Percentiles rank a stretch among this genome's conserved stretches.
phyloP scores from a whole-genome alignment of 208 protist species.

The Willaertia magna region DNA sequence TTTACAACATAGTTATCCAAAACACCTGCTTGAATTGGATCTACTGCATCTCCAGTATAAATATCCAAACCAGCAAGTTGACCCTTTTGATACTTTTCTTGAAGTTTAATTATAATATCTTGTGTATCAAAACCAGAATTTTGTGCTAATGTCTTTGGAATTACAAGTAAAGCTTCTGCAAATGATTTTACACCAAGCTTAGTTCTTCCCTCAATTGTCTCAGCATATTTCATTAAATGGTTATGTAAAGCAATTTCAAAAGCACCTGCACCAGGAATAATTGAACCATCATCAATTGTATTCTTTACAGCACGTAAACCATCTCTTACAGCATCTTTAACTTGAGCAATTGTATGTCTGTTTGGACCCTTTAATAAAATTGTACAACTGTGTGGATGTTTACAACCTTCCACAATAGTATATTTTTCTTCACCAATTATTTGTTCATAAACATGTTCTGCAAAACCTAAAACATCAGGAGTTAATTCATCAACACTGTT shows the following conservation, averaged over 20 bases:
- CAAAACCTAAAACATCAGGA: slow-evolving; percentile 79
- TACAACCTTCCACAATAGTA: slow-evolving; percentile 96
- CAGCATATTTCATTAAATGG: slow-evolving; percentile 75
- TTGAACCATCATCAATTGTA: slow-evolving; percentile 75
- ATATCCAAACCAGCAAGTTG: slow-evolving; percentile 83
- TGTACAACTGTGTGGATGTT: slow-evolving; percentile 91
- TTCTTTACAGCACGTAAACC: slow-evolving; percentile 98
- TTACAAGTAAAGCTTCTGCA: slow-evolving; percentile 92
- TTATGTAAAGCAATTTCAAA: slow-evolving; percentile 89
- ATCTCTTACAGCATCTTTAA: slow-evolving; percentile 98
- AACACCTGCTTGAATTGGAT: slow-evolving; percentile 82
- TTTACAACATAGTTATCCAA: slow-evolving; percentile 98
- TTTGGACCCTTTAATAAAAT: slow-evolving; percentile 98
- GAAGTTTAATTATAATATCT: slow-evolving; percentile 84
- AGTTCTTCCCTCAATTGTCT: slow-evolving; percentile 48
- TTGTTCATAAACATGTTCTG: slow-evolving; percentile 93
- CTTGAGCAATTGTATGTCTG: slow-evolving; percentile 95
- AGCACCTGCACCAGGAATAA: slow-evolving; percentile 93
- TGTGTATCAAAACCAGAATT: slow-evolving; percentile 95
- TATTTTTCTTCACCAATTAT: slow-evolving; percentile 98
- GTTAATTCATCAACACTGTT: slow-evolving; percentile 95
- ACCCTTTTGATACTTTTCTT: slow-evolving; percentile 64
- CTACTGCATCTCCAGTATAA: slow-evolving; percentile 84
- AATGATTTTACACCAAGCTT: slow-evolving; percentile 96
- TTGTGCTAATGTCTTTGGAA: slow-evolving; percentile 95